Base-by-base conservation (phyloP, 2,329 filamentous ascomycete genomes). In the Beauveria scarabaeidicola region DNA sequence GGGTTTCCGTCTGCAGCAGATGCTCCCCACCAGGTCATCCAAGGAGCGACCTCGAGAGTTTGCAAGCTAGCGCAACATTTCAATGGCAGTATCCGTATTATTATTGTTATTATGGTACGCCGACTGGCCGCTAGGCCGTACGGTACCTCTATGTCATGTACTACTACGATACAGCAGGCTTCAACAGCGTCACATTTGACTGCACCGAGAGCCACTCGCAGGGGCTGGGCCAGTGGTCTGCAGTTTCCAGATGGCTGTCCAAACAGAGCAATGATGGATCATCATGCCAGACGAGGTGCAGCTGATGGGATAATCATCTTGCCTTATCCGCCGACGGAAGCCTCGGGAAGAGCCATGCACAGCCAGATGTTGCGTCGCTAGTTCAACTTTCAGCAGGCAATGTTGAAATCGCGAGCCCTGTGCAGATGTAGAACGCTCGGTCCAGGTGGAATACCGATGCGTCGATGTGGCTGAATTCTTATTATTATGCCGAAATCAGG, bases 381-480 rank as follows among this genome's bases (percentile, higher is more conserved):
- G 10, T 40, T 40, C 7, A 29, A 3, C 3, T 4, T 29, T 15
- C 36, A 38, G 29, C 29, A 47, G 13, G 23, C n/a, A 13, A 10
- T 21, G 27, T 8, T 25, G 36, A 27, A 38, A 40, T 15, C 3
- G 43, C 6, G 19, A 41, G 10, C 15, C 29, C 21, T 57, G 32
- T 8, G 21, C 3, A 21, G 46, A 51, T 44, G 46, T 43, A 40
- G 38, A n/a, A 58, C 32, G 47, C 38, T 44, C 38, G 55, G 55
- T 25, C 46, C 55, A 47, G 36, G 36, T 47, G 23, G 55, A 43
- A 58, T 9, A 19, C n/a, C 17, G 25, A 50, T 47, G 10, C 32
- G 25, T 44, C 38, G 52, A 54, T 58, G 55, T 43, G 55, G 55
- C 55, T 52, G 55, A 48, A 17, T 9, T 36, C 32, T 36, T 15